Evolutionary conservation across 2,329 filamentous ascomycete genomes (phyloP), one percentile per base, ranked within the genome.

Genomic region (Ophiostoma pallidulum): DNA sequence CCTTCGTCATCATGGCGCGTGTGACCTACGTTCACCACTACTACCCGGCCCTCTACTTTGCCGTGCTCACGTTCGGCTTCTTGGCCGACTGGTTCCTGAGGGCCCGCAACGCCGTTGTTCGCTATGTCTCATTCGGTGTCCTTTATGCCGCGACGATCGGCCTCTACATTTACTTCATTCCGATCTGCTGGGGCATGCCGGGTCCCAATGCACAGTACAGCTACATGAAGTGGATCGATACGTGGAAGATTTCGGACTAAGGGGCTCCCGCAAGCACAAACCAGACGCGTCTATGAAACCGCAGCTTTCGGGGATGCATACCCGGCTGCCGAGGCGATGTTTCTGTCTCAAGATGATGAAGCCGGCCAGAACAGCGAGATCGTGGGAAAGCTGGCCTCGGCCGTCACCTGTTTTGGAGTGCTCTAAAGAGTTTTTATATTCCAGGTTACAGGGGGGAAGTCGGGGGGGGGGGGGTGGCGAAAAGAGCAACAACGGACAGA

Each of bases 21-120:
- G 92, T 98, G 52, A 98, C 92, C 14, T 98, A 98, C 61, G 92
- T 98, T 47, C 92, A 98, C 66, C 92, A 98, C 71, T 98, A 98
- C 74, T 98, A 97, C 66, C 92, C 92, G 10, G 92, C 92, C 9
- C 78, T 98, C 10, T 98, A 97, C 73, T 98, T 97, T 65, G 90
- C 92, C 58, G 95, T 98, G 55, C 72, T 98, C 39, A 80, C 78
- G 14, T 80, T 90, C 53, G 91, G 90, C 46, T 98, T 98, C 75
- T 77, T 89, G 56, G 69, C 86, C 47, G 89, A 97, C 65, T 97
- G 87, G 82, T 72, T 82, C 53, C 78, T 88, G 40, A 76, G 82
- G 55, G 81, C 77, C 58, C 71, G 86, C 54, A 75, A 73, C 56
- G 77, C 77, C 60, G 69, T 65, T 36, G 59, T 87, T 26, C 81